Percentiles rank a stretch among this genome's conserved stretches.
These are phyloP conservation scores for sweet orange (Citrus sinensis) DNA, from an alignment of 345 rosid species.

Conservation along the genomic window DVS_A1.0 CM039164.1:23142501-23143000, in stretches of 20 bases:
- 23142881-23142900: slow-evolving; percentile 13
- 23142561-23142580: background rate
- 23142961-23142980: slow-evolving; percentile 26
- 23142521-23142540: background rate
- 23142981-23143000: slow-evolving; percentile 8
- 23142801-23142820: slow-evolving; percentile 34
- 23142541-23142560: background rate
- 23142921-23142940: slow-evolving; percentile 22
- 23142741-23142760: slow-evolving; percentile 20
- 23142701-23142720: background rate
- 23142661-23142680: background rate
- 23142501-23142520: background rate
- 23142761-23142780: slow-evolving; percentile 26
- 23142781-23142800: slow-evolving; percentile 40
- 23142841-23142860: slow-evolving; percentile 20
- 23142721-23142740: slow-evolving; percentile 2
- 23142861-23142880: slow-evolving; percentile 16
- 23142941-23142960: slow-evolving; percentile 8
- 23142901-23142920: slow-evolving; percentile 19
- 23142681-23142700: background rate
- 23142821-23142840: slow-evolving; percentile 35
- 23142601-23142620: background rate
- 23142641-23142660: background rate
- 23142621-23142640: background rate
- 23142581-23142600: background rate